Conservation (phyloP, 1,139 yeast genomes). For the Pichia sp. region DNA sequence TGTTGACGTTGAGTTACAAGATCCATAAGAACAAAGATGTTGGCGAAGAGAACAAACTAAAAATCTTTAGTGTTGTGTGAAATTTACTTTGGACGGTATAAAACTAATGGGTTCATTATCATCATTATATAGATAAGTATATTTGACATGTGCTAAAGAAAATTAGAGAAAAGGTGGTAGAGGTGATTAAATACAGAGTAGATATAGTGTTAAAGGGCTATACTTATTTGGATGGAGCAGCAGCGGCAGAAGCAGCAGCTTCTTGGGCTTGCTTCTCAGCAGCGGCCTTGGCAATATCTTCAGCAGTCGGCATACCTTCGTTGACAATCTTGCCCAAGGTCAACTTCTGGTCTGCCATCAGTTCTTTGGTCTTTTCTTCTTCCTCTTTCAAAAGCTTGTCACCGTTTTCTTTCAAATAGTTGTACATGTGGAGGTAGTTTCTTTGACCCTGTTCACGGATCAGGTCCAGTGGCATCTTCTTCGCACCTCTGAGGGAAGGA, state of each 20-base stretch:
- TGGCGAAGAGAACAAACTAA: neutral
- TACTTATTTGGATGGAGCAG: conserved; percentile 1
- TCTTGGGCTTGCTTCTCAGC: conserved; percentile 24
- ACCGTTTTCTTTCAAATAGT: conserved; percentile 82
- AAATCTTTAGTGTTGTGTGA: neutral
- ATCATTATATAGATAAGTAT: neutral
- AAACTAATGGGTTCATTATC: neutral
- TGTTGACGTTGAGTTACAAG: conserved; percentile 2
- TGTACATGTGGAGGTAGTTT: conserved; percentile 80
- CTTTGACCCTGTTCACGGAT: conserved; percentile 91
- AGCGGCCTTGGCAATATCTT: conserved; percentile 69
- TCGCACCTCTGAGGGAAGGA: conserved; percentile 44
- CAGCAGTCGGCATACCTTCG: conserved; percentile 83
- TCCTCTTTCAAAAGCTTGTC: conserved; percentile 79
- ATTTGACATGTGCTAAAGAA: neutral
- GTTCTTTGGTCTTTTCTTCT: conserved; percentile 73
- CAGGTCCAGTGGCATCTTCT: conserved; percentile 85
- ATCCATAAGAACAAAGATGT: neutral
- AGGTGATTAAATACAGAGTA: conserved; percentile 4
- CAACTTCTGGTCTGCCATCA: conserved; percentile 71
- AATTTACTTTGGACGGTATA: neutral
- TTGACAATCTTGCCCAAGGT: conserved; percentile 80
- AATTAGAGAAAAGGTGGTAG: neutral
- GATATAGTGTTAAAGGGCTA: neutral
- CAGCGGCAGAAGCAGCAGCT: conserved; percentile 9